Evolutionary conservation across 2,329 filamentous ascomycete species (phyloP).

Genomic region (Colletotrichum sp.): DNA sequence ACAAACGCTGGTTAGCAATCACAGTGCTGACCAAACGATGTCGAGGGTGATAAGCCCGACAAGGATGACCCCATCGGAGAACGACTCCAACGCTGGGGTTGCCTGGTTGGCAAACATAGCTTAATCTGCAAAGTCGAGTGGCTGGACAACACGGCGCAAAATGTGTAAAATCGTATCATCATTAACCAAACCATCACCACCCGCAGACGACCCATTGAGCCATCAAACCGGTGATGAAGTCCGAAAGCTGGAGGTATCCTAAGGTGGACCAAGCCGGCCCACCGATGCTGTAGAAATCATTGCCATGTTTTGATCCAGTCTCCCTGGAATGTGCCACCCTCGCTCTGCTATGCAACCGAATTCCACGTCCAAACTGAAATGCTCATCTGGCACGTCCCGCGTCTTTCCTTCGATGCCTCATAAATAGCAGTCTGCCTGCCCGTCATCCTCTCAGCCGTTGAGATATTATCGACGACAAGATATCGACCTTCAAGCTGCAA

Average conservation of each 20-base stretch:
- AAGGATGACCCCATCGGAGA: background rate
- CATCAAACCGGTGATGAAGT: background rate
- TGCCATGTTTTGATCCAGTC: conserved; percentile 3
- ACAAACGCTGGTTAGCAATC: background rate
- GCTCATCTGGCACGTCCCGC: background rate
- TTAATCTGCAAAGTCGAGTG: background rate
- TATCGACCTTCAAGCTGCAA: background rate
- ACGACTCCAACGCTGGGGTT: background rate
- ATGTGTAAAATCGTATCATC: background rate
- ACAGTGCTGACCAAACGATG: background rate
- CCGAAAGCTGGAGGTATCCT: background rate
- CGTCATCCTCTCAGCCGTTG: background rate
- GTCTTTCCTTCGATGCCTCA: background rate
- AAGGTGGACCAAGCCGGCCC: background rate
- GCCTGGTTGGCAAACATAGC: too few species aligned
- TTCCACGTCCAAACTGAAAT: conserved; percentile 11
- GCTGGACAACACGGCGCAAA: background rate
- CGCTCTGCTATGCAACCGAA: conserved; percentile 25
- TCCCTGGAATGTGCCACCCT: conserved; percentile 12
- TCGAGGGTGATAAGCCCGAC: background rate
- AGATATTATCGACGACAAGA: background rate
- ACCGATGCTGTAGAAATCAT: conserved; percentile 5
- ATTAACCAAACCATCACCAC: background rate
- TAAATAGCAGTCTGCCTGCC: background rate
- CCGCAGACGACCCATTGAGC: background rate